Evolutionary conservation across 2,329 filamentous ascomycete species (phyloP), one percentile per base, ranked within the genome.

Genomic region (Xylogone sp.): DNA sequence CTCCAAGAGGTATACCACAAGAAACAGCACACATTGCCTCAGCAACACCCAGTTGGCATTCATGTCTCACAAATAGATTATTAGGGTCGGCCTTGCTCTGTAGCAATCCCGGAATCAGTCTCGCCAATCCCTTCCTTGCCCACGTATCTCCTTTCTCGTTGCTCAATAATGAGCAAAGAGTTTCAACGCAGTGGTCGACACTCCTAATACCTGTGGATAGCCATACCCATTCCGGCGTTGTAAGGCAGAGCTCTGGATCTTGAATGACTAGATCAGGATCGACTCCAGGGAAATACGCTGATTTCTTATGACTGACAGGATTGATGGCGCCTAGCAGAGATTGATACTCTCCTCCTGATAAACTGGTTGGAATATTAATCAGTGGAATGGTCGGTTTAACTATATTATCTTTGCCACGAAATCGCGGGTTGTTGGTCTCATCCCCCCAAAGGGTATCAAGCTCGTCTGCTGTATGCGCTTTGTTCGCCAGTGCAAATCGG

Each of bases 181-280:
- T 75, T 63, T 82, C 79, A n/a, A 82, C 72, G 50, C 77, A 81
- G 59, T 82, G 78, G 55, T 82, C 79, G 0, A 82, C 70, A 1
- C 75, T 71, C 6, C 79, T 69, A 4, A 83, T 68, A 0, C 81
- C 81, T 0, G 78, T 81, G 45, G 74, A 76, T 2, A 82, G 66
- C 80, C 79, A 84, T 18, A 81, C 67, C 21, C 66, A 66, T 1
- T 69, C 65, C 0, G 79, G 79, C 0, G 78, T 81, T 0, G 74
- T 75, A 1, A 66, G 62, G 9, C 70, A 70, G 1, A 83, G 65
- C 16, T 71, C 67, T 1, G 79, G 75, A 50, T 83, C 79, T 2
- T 81, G 71, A 43, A 83, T 75, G 5, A 82, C 69, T 1, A 83
- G 69, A 3, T 71, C 62, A 0, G 79, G 72, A 0, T 73, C 71